Evolutionary conservation across 2,329 filamentous ascomycete genomes (phyloP).

Genomic region (Fusarium caatingaense): DNA sequence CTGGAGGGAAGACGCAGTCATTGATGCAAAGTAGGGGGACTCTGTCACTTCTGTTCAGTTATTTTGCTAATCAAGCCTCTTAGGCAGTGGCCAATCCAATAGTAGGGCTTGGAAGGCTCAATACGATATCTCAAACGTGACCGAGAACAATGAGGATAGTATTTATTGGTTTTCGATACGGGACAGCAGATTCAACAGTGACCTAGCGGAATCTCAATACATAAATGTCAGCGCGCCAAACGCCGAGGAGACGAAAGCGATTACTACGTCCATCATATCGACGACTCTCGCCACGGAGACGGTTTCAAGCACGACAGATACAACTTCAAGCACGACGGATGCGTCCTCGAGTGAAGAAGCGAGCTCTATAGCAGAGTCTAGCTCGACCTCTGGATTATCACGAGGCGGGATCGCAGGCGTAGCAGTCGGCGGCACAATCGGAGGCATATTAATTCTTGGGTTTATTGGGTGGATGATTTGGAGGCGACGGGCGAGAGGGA

Average conservation of each 20-base stretch:
- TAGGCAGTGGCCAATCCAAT: too few relatives aligned
- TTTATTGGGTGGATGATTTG: not conserved
- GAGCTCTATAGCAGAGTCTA: not conserved
- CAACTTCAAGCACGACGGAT: not conserved
- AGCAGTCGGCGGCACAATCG: conserved; percentile 2
- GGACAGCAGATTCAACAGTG: too few relatives aligned
- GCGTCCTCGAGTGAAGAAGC: not conserved
- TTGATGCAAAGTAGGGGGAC: too few relatives aligned
- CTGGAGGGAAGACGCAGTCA: too few relatives aligned
- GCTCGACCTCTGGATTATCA: not conserved
- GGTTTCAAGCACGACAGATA: too few relatives aligned
- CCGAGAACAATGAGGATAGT: not conserved
- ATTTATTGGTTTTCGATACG: conserved; percentile 2
- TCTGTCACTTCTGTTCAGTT: too few relatives aligned
- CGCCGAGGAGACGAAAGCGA: not conserved
- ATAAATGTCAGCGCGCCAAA: conserved; percentile 7
- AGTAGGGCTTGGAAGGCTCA: conserved; percentile 10
- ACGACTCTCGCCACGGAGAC: too few relatives aligned
- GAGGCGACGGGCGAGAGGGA: not conserved
- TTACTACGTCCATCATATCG: not conserved
- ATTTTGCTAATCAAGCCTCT: too few relatives aligned
- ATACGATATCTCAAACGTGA: not conserved
- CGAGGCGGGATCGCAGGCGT: not conserved
- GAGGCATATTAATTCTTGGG: not conserved
- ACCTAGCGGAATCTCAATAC: conserved; percentile 1